Percentiles rank a stretch among this genome's conserved stretches.
Conservation (phyloP, 2,329 filamentous ascomycete species). For the Ceratocystis variospora region DNA sequence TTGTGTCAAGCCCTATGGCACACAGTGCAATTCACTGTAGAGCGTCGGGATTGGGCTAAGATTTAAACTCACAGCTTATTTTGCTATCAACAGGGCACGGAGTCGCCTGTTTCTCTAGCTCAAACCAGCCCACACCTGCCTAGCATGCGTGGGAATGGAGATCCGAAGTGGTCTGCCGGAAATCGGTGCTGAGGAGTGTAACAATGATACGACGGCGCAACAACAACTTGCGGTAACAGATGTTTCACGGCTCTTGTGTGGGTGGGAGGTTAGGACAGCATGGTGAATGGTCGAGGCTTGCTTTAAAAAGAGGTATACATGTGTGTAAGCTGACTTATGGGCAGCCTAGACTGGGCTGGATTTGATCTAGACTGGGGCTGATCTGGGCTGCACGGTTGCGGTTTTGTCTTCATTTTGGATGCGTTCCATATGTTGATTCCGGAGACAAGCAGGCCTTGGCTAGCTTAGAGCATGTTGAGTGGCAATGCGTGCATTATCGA, state of each 20-base stretch:
- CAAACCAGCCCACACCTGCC: neutral
- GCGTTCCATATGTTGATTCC: too few relatives aligned
- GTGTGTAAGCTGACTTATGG: neutral
- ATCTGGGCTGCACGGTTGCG: too few relatives aligned
- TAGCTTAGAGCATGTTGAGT: too few relatives aligned
- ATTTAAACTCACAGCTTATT: constrained; percentile 5
- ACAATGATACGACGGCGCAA: neutral
- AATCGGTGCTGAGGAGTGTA: neutral
- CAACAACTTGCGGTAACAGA: neutral
- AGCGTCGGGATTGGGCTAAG: neutral
- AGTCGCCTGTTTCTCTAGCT: constrained; percentile 7
- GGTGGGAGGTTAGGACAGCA: neutral
- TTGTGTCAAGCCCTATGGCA: neutral
- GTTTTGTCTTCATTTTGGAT: too few relatives aligned
- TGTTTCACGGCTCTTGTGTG: neutral
- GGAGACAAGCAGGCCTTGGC: neutral
- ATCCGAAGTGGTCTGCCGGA: neutral
- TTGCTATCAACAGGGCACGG: constrained; percentile 1
- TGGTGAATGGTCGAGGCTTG: neutral
- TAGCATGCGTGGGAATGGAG: neutral
- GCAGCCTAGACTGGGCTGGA: neutral
- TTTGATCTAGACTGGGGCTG: neutral
- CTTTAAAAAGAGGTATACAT: neutral
- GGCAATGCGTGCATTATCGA: too few relatives aligned
- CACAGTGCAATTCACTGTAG: neutral